Base-by-base conservation (phyloP, 2,329 filamentous ascomycete genomes). In the Xylariaceae sp. region DNA sequence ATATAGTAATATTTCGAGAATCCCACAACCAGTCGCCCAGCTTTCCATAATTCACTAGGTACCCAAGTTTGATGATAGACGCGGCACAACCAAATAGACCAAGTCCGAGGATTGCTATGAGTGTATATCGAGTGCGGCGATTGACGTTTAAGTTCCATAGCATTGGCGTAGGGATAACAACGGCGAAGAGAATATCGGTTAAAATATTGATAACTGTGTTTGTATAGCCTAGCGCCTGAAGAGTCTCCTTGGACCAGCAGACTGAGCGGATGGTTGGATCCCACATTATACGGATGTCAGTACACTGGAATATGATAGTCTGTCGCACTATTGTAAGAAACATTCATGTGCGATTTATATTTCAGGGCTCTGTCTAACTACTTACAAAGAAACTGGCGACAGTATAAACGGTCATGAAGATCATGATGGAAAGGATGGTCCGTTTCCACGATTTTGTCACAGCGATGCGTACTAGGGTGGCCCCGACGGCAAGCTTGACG, bases 251-350 rank as follows among this genome's bases (percentile, higher is more conserved):
- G 0, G 67, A 51, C 72, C 77, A 82, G 57, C 79, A 81, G 1
- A 66, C 72, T 0, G 71, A 65, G 8, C 70, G 62, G 2, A 75
- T 67, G 0, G 60, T 63, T 0, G 32, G 37, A 55, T 82, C 76
- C 78, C 78, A 82, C 23, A 73, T 69, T 0, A 75, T 55, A 5
- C 72, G 69, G 1, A 81, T 64, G 35, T 81, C 71, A 5, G 70
- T 72, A 42, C 80, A 82, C 53, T 82, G 77, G 1, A 80, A 63
- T 2, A 81, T 50, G 1, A 81, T 56, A 0, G 78, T 80, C 65
- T 44, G 40, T n/a, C n/a, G n/a, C n/a, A n/a, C n/a, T n/a, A n/a
- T n/a, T n/a, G n/a, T n/a, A n/a, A n/a, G 7, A 20, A 4, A 20
- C 20, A 6, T 21, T 40, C 4, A 9, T 7, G 21, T 8, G n/a